Conservation (phyloP, 2,329 filamentous ascomycete genomes). For the Cladobotryum mycophilum region DNA sequence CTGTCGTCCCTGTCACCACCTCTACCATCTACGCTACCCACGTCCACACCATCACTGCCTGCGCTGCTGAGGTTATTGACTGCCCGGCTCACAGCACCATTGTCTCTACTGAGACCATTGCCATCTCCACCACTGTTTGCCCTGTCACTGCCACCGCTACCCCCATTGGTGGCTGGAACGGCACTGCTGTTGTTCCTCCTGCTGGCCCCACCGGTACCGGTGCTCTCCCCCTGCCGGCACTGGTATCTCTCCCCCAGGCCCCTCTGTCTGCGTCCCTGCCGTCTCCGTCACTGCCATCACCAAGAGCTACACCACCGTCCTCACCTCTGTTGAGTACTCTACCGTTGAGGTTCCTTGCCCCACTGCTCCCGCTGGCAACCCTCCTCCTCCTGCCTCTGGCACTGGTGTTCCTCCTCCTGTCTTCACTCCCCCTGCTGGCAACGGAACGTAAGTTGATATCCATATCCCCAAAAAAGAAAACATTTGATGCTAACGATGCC, state of each 20-base stretch:
- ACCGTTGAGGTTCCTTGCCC: slow-evolving; percentile 41
- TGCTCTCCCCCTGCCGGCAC: slow-evolving; percentile 4
- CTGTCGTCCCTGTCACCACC: slow-evolving; percentile 39
- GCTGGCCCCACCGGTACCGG: slow-evolving; percentile 14
- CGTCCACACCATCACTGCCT: slow-evolving; percentile 30
- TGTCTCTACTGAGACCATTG: slow-evolving; percentile 30
- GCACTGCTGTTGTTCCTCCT: slow-evolving; percentile 7
- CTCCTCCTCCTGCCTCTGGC: slow-evolving; percentile 20
- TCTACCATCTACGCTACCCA: slow-evolving; percentile 52
- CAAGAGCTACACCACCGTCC: slow-evolving; percentile 50
- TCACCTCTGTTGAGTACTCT: slow-evolving; percentile 49
- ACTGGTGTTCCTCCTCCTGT: not conserved
- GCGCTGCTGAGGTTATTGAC: slow-evolving; percentile 26
- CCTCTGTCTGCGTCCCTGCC: slow-evolving; percentile 20
- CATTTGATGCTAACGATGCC: not conserved
- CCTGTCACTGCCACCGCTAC: slow-evolving; percentile 23
- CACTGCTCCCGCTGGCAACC: slow-evolving; percentile 29
- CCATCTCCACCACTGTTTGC: slow-evolving; percentile 37
- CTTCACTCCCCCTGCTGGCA: not conserved
- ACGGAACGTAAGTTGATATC: slow-evolving; percentile 15
- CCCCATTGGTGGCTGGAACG: slow-evolving; percentile 13
- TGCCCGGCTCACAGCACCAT: slow-evolving; percentile 45
- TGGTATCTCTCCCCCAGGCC: slow-evolving; percentile 2
- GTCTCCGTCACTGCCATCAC: slow-evolving; percentile 46
- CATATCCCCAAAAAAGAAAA: not conserved